Evolutionary conservation across 768 basidiomycete species (phyloP).

Genomic region (Cystofilobasidium macerans): DNA sequence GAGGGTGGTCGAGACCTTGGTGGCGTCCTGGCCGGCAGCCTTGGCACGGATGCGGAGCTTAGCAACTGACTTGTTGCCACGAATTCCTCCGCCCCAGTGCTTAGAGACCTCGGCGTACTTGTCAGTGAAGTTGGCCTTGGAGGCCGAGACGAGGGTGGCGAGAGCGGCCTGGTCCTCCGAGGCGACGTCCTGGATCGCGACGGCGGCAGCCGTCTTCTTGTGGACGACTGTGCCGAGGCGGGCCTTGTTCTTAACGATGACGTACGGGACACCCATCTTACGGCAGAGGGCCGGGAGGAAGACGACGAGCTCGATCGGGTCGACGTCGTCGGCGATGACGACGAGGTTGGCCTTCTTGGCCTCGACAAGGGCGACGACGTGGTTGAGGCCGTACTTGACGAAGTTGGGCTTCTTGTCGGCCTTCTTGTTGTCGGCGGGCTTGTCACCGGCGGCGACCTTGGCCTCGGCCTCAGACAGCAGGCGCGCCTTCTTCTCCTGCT

Average conservation of each 20-base stretch:
- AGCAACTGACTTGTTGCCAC: constrained; percentile 77
- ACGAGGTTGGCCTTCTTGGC: constrained; percentile 95
- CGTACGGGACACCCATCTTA: constrained; percentile 99
- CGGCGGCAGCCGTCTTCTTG: constrained; percentile 92
- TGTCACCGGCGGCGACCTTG: constrained; percentile 50
- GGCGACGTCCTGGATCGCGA: constrained; percentile 85
- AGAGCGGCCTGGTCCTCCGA: constrained; percentile 90
- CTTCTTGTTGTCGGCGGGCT: constrained; percentile 52
- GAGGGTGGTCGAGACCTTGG: constrained; percentile 38
- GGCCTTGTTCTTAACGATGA: constrained; percentile 95
- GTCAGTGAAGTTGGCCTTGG: constrained; percentile 93
- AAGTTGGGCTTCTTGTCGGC: constrained; percentile 79
- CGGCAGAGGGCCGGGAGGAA: constrained; percentile 96
- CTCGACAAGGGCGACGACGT: constrained; percentile 82
- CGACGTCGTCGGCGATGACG: constrained; percentile 89
- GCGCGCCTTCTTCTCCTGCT: constrained; percentile 94
- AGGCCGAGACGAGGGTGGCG: constrained; percentile 78
- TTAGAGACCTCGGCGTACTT: constrained; percentile 87
- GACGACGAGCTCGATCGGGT: constrained; percentile 96
- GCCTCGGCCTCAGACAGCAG: constrained; percentile 56
- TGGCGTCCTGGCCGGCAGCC: constrained; percentile 54
- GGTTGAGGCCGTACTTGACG: constrained; percentile 95
- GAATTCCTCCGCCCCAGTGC: constrained; percentile 91
- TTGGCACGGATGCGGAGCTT: constrained; percentile 91
- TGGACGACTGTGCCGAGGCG: constrained; percentile 95